Conservation (phyloP, 1,139 yeast species). For the Suhomyces bolitotheri region DNA sequence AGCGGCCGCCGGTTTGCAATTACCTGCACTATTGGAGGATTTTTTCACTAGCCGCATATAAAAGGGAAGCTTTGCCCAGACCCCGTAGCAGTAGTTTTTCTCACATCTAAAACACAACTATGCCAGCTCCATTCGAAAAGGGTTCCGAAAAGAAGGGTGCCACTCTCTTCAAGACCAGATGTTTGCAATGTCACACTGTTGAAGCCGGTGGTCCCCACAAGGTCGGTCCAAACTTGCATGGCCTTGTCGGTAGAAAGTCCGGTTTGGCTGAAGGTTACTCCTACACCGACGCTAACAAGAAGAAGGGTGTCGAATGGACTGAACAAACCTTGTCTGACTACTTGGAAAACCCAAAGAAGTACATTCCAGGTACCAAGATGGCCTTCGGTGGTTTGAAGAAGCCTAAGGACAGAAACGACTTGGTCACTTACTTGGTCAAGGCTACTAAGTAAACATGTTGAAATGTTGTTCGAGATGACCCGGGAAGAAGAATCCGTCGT, state of each 20-base stretch:
- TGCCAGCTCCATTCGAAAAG: constrained; percentile 67
- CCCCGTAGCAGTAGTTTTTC: background rate
- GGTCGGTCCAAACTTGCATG: constrained; percentile 98
- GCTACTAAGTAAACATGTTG: constrained; percentile 60
- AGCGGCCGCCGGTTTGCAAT: constrained; percentile 13
- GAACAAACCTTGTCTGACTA: constrained; percentile 91
- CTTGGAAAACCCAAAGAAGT: constrained; percentile 99
- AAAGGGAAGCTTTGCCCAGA: constrained; percentile 8
- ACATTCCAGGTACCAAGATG: constrained; percentile 99
- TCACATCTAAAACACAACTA: constrained; percentile 17
- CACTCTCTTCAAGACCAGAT: constrained; percentile 96
- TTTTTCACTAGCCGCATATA: constrained; percentile 13
- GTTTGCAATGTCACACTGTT: constrained; percentile 97
- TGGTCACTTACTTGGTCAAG: constrained; percentile 81
- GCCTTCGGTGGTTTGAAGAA: constrained; percentile 99
- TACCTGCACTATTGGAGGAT: constrained; percentile 12
- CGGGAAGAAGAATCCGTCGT: too few relatives aligned
- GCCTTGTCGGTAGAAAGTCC: constrained; percentile 87
- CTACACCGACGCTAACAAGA: constrained; percentile 97
- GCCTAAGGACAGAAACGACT: constrained; percentile 97
- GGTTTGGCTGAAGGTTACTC: constrained; percentile 93
- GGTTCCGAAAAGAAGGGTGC: constrained; percentile 98
- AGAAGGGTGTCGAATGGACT: constrained; percentile 86
- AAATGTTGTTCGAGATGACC: too few relatives aligned
- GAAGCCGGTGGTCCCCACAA: constrained; percentile 97